Evolutionary conservation across 2,329 filamentous ascomycete species (phyloP).

Genomic region (Malbranchea cinnamomea): DNA sequence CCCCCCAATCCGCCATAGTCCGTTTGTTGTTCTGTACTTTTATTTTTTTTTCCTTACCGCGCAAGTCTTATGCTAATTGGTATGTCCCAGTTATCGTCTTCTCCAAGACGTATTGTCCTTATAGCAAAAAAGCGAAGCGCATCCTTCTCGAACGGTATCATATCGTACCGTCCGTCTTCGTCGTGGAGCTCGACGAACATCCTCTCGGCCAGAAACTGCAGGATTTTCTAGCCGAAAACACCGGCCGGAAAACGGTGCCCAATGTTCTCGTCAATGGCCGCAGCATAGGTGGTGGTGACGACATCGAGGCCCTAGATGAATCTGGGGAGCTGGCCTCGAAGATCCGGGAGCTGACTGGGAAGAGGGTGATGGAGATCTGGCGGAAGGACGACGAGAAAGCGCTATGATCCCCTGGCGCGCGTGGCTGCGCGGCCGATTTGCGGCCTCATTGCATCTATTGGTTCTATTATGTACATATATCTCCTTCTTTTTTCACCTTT

Average conservation of each 20-base stretch:
- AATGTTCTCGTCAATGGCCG: conserved; percentile 80
- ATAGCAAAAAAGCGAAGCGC: conserved; percentile 69
- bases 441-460: too few species aligned
- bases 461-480: too few species aligned
- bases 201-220: conserved; percentile 61
- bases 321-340: conserved; percentile 54
- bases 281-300: conserved; percentile 82
- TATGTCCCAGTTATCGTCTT: conserved; percentile 80
- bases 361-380: conserved; percentile 36
- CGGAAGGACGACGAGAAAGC: conserved; percentile 9
- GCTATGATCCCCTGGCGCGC: neutral
- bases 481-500: too few species aligned
- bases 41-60: conserved; percentile 5
- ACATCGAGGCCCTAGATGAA: conserved; percentile 57
- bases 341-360: conserved; percentile 59
- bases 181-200: conserved; percentile 83
- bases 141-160: conserved; percentile 72
- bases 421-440: too few species aligned
- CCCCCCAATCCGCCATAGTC: too few species aligned
- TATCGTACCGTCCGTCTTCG: conserved; percentile 66
- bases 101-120: conserved; percentile 85
- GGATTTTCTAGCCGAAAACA: conserved; percentile 53
- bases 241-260: conserved; percentile 72
- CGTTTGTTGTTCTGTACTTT: conserved; percentile 1
- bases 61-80: too few species aligned